These are phyloP conservation scores for Magnusiomyces tetraspermus DNA, from an alignment of 1,139 yeast genomes.

Conservation along the genomic window DNA sequence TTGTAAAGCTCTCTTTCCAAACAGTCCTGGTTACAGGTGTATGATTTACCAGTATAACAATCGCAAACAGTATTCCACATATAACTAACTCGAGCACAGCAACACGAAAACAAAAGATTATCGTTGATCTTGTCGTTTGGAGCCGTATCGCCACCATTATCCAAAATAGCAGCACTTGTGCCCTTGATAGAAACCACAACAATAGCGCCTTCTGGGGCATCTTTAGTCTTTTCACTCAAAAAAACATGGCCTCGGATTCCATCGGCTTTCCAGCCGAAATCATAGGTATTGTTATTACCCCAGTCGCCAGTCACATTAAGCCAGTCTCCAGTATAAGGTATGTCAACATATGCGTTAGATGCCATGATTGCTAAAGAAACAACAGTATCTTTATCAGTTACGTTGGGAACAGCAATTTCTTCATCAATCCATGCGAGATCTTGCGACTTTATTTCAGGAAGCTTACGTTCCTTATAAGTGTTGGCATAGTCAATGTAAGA, in stretches of 20 bases:
- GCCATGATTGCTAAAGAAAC: constrained; percentile 76
- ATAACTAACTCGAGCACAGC: constrained; percentile 90
- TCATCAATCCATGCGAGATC: constrained; percentile 29
- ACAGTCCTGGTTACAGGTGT: constrained; percentile 84
- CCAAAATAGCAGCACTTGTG: constrained; percentile 81
- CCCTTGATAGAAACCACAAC: constrained; percentile 85
- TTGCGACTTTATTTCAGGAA: constrained; percentile 15
- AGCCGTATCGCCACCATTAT: constrained; percentile 67
- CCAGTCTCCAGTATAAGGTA: constrained; percentile 83
- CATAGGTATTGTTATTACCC: constrained; percentile 30
- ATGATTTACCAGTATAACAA: constrained; percentile 68
- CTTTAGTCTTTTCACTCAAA: constrained; percentile 35
- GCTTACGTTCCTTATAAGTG: constrained; percentile 13
- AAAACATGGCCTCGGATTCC: constrained; percentile 91
- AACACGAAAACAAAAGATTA: constrained; percentile 81
- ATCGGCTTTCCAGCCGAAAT: constrained; percentile 76
- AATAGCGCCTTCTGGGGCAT: constrained; percentile 35
- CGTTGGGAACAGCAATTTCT: constrained; percentile 53
- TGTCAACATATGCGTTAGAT: constrained; percentile 79
- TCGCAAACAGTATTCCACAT: constrained; percentile 95
- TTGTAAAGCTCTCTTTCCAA: constrained; percentile 65
- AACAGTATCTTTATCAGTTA: constrained; percentile 63
- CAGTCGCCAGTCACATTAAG: constrained; percentile 62
- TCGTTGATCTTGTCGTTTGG: constrained; percentile 77
- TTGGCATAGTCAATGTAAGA: constrained; percentile 54